Evolutionary conservation across 1,284 basidiomycete species (phyloP).

Genomic region (Apiotrichum akiyoshidainum): DNA sequence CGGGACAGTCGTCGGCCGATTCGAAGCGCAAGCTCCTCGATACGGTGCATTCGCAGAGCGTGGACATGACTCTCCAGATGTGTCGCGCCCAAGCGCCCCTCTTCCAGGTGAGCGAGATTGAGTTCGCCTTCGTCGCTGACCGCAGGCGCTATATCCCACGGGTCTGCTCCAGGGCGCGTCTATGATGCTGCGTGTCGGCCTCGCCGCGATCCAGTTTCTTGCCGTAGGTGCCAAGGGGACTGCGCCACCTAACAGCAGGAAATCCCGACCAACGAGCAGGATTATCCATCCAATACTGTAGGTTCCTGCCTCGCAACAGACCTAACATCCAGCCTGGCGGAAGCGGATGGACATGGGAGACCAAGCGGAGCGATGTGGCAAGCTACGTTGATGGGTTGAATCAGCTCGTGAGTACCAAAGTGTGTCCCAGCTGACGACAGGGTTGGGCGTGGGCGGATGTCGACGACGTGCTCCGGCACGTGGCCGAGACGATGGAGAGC

Average conservation of each 20-base stretch:
- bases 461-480: conserved; percentile 17
- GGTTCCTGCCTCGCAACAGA: background rate
- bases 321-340: conserved; percentile 30
- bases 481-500: conserved; percentile 29
- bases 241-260: conserved; percentile 11
- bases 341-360: conserved; percentile 39
- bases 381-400: conserved; percentile 31
- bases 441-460: conserved; percentile 35
- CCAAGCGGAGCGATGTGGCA: conserved; percentile 32
- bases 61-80: conserved; percentile 28
- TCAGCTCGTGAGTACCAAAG: conserved; percentile 33
- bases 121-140: background rate
- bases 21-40: conserved; percentile 17
- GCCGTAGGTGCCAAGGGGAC: conserved; percentile 27
- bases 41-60: conserved; percentile 26
- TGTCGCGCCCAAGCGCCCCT: conserved; percentile 15
- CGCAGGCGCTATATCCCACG: conserved; percentile 26
- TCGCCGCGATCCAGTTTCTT: conserved; percentile 30
- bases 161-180: conserved; percentile 31
- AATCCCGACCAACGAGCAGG: conserved; percentile 42
- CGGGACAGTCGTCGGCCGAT: too few relatives aligned
- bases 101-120: background rate
- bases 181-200: conserved; percentile 28
- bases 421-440: conserved; percentile 9
- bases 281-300: conserved; percentile 36